Conservation (phyloP, 78 protist species). For the Planoprotostelium fungivorum region DNA sequence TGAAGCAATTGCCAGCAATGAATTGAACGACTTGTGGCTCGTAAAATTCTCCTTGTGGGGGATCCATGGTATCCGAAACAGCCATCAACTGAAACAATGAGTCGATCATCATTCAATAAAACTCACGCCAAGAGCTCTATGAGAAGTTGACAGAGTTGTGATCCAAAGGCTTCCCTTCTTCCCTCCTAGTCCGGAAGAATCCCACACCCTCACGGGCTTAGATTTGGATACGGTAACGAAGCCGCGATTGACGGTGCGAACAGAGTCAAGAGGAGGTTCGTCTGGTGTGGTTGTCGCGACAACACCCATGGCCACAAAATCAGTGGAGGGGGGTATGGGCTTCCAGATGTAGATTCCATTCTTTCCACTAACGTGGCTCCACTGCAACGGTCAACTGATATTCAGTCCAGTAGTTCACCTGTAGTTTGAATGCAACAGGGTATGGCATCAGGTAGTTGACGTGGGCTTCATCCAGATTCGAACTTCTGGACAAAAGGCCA, state of each 20-base stretch:
- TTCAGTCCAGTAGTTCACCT: not conserved
- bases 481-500: not conserved
- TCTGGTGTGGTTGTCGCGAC: constrained; percentile 4
- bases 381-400: not conserved
- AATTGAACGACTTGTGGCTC: not conserved
- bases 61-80: not conserved
- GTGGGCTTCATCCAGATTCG: not conserved
- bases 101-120: not conserved
- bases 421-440: not conserved
- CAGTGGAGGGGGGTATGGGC: not conserved
- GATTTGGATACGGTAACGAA: not conserved
- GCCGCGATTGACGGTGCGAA: not conserved
- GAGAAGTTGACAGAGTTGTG: not conserved
- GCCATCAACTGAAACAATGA: not conserved
- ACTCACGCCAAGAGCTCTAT: not conserved
- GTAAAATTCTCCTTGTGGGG: not conserved
- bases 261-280: not conserved
- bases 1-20: not conserved
- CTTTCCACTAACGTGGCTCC: not conserved
- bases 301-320: not conserved
- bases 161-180: not conserved
- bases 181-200: not conserved
- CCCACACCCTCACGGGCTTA: not conserved
- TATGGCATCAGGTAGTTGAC: not conserved
- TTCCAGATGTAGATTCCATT: not conserved